Conservation (phyloP, 148 eudicot genomes). For the Nyssa sinensis region DNA sequence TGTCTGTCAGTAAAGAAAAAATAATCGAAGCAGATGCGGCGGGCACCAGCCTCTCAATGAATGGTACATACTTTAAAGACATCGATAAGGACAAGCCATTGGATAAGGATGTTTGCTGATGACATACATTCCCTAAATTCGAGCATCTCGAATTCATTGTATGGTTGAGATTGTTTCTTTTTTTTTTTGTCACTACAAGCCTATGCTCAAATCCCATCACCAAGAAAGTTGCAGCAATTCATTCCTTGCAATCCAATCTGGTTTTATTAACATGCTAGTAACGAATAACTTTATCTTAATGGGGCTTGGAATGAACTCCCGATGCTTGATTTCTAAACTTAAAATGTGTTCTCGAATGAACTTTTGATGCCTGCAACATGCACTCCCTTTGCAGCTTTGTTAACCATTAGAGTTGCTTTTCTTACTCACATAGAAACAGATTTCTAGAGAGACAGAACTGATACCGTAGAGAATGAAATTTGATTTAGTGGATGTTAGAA, state of each 20-base stretch:
- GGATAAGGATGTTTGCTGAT: neutral
- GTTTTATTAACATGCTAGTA: no score
- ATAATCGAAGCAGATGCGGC: conserved; percentile 16
- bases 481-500: no score
- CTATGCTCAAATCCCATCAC: no score
- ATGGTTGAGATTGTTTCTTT: neutral
- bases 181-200: neutral
- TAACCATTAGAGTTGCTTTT: conserved; percentile 23
- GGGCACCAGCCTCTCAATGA: conserved; percentile 18
- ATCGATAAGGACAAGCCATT: conserved; percentile 7
- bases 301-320: no score
- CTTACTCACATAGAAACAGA: no score
- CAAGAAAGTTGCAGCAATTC: no score
- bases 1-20: no score
- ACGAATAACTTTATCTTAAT: no score
- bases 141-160: neutral
- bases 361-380: neutral
- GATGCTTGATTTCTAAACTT: neutral
- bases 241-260: no score
- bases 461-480: no score
- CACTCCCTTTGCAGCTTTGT: neutral
- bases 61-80: neutral
- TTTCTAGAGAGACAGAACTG: no score
- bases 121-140: no score
- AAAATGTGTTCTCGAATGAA: neutral